phyloP scores from a whole-genome alignment of 139 green algal species.

The Picochlorum sp. region DNA sequence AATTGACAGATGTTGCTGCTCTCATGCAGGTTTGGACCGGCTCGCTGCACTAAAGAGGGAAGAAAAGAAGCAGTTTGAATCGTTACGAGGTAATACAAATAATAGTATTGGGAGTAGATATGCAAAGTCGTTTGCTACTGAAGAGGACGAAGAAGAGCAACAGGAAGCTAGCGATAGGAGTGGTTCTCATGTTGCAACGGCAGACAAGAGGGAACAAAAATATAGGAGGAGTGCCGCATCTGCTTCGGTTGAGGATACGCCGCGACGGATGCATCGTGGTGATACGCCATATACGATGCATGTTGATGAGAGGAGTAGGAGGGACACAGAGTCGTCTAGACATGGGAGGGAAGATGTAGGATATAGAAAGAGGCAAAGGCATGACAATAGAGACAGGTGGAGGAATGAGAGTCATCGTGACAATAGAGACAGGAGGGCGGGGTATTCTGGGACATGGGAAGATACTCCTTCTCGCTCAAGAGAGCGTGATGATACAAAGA shows the following conservation, averaged over 20 bases:
- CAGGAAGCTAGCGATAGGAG: background rate
- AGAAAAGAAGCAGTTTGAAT: background rate
- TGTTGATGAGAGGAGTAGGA: background rate
- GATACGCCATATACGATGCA: too few relatives aligned
- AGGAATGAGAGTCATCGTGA: constrained; percentile 17
- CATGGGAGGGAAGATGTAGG: background rate
- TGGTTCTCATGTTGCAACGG: constrained; percentile 45
- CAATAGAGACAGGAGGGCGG: constrained; percentile 9
- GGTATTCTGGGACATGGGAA: background rate
- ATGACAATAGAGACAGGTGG: background rate
- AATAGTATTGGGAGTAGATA: background rate
- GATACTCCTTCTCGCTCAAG: background rate
- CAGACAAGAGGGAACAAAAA: constrained; percentile 48
- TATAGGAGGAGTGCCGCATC: too few relatives aligned
- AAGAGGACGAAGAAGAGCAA: background rate
- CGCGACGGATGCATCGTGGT: too few relatives aligned
- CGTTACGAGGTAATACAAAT: background rate
- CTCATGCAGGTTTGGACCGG: background rate
- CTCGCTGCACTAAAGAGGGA: constrained; percentile 1
- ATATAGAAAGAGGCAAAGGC: background rate
- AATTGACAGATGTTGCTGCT: background rate
- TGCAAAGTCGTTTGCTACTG: background rate
- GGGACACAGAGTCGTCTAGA: background rate
- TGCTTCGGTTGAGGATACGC: too few relatives aligned
- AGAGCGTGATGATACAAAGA: constrained; percentile 22